Percentiles rank a stretch among this genome's conserved stretches.
These are phyloP conservation scores for Dactylonectria macrodidyma DNA, from an alignment of 2,329 filamentous ascomycete species.

Conservation along the genomic window DNA sequence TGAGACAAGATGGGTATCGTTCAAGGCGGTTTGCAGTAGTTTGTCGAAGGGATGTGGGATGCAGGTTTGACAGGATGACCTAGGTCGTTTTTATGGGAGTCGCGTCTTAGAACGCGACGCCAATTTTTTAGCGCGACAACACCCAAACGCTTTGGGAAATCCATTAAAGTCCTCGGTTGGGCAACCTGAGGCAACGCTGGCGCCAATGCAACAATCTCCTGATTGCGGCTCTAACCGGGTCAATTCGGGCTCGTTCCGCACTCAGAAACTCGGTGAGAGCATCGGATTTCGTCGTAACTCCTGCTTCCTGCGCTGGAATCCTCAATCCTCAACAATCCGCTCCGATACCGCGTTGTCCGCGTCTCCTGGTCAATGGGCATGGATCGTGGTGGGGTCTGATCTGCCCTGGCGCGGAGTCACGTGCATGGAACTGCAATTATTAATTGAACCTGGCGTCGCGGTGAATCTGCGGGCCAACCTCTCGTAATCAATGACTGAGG, in stretches of 20 bases:
- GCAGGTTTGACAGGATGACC: constrained; percentile 43
- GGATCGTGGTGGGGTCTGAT: constrained; percentile 34
- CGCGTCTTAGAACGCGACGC: constrained; percentile 55
- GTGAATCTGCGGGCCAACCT: constrained; percentile 13
- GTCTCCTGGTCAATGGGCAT: constrained; percentile 34
- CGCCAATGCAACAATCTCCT: constrained; percentile 26
- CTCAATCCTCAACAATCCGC: constrained; percentile 3
- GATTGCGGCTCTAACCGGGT: constrained; percentile 25
- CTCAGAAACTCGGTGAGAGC: neutral
- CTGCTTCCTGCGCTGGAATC: constrained; percentile 10
- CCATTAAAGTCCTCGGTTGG: constrained; percentile 48
- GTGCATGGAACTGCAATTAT: constrained; percentile 42
- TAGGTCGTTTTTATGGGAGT: constrained; percentile 55
- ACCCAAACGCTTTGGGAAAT: constrained; percentile 39
- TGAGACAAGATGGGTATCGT: constrained; percentile 34
- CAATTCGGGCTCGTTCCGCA: constrained; percentile 12
- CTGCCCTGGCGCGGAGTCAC: constrained; percentile 44
- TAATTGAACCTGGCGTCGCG: constrained; percentile 39
- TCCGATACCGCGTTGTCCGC: constrained; percentile 37
- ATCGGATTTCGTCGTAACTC: constrained; percentile 3
- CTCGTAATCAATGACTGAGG: constrained; percentile 38
- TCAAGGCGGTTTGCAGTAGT: constrained; percentile 36
- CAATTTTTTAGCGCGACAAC: constrained; percentile 53
- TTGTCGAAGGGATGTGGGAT: constrained; percentile 45
- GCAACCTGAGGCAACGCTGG: constrained; percentile 47